Percentiles rank a stretch among this genome's conserved stretches.
phyloP scores from a whole-genome alignment of 768 basidiomycete species.

The Termitomyces sp. region DNA sequence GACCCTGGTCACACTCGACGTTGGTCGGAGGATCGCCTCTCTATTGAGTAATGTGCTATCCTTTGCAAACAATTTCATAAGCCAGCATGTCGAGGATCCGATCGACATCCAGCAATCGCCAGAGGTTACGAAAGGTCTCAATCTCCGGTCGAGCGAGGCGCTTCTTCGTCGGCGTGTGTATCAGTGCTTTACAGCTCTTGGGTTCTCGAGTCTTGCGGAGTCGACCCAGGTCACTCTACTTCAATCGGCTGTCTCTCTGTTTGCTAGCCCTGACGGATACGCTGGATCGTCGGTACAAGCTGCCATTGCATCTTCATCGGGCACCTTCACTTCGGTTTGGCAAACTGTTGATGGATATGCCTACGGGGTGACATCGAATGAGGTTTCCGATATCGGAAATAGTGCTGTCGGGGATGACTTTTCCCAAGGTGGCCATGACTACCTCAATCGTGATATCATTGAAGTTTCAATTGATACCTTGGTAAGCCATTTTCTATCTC shows the following conservation, averaged over 20 bases:
- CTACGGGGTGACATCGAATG: slow-evolving; percentile 80
- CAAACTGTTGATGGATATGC: slow-evolving; percentile 84
- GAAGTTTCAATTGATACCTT: slow-evolving; percentile 77
- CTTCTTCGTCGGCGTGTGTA: slow-evolving; percentile 82
- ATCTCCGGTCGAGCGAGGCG: slow-evolving; percentile 75
- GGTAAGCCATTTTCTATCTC: slow-evolving; percentile 40
- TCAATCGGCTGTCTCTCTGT: slow-evolving; percentile 75
- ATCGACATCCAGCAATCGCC: slow-evolving; percentile 34
- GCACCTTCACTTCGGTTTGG: slow-evolving; percentile 85
- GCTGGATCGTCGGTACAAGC: slow-evolving; percentile 85
- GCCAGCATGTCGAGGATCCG: slow-evolving; percentile 65
- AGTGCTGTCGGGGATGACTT: slow-evolving; percentile 29
- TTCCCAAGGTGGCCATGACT: slow-evolving; percentile 36
- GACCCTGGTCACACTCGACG: slow-evolving; percentile 83
- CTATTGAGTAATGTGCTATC: slow-evolving; percentile 86
- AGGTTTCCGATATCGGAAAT: slow-evolving; percentile 44
- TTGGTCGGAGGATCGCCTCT: slow-evolving; percentile 83
- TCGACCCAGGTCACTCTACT: slow-evolving; percentile 78
- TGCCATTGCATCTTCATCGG: slow-evolving; percentile 83
- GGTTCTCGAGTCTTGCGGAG: slow-evolving; percentile 75
- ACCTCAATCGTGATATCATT: slow-evolving; percentile 72
- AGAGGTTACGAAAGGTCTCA: slow-evolving; percentile 38
- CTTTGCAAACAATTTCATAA: slow-evolving; percentile 82
- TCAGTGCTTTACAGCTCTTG: slow-evolving; percentile 85
- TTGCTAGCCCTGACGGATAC: slow-evolving; percentile 86